These are phyloP conservation scores for Phytophthora fragariae DNA, from an alignment of 352 stramenopile species.

Conservation along the genomic window DNA sequence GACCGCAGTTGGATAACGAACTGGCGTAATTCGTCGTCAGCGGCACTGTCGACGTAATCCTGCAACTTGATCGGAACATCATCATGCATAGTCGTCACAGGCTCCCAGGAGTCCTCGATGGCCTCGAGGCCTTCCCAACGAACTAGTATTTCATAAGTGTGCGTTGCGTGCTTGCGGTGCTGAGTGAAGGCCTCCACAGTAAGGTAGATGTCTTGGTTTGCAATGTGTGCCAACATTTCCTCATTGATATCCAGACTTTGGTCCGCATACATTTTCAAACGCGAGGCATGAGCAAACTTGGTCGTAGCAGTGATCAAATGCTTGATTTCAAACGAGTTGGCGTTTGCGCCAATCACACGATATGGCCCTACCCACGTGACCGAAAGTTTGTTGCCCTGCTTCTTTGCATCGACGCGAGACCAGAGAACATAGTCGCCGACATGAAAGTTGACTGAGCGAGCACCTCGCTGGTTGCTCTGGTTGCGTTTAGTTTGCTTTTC, in stretches of 20 bases:
- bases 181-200: slow-evolving; percentile 13
- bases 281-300: slow-evolving; percentile 2
- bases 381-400: slow-evolving; percentile 11
- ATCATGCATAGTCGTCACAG: slow-evolving; percentile 2
- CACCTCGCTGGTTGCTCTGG: slow-evolving; percentile 16
- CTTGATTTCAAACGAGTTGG: slow-evolving; percentile 23
- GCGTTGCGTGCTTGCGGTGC: slow-evolving; percentile 4
- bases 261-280: slow-evolving; percentile 17
- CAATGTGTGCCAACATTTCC: slow-evolving; percentile 14
- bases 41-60: neutral
- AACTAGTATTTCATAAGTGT: slow-evolving; percentile 1
- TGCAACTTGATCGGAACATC: slow-evolving; percentile 4
- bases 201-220: slow-evolving; percentile 17
- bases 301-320: slow-evolving; percentile 10
- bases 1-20: neutral
- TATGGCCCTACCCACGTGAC: slow-evolving; percentile 20
- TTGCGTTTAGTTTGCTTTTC: slow-evolving; percentile 24
- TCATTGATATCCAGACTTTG: slow-evolving; percentile 10
- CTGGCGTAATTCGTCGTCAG: neutral
- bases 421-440: slow-evolving; percentile 19
- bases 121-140: neutral
- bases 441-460: slow-evolving; percentile 12
- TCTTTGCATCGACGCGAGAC: slow-evolving; percentile 21
- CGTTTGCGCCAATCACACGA: slow-evolving; percentile 10
- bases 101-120: slow-evolving; percentile 3